These are phyloP conservation scores for Colletotrichum tropicale DNA, from an alignment of 2,329 filamentous ascomycete genomes.

Conservation along the genomic window DNA sequence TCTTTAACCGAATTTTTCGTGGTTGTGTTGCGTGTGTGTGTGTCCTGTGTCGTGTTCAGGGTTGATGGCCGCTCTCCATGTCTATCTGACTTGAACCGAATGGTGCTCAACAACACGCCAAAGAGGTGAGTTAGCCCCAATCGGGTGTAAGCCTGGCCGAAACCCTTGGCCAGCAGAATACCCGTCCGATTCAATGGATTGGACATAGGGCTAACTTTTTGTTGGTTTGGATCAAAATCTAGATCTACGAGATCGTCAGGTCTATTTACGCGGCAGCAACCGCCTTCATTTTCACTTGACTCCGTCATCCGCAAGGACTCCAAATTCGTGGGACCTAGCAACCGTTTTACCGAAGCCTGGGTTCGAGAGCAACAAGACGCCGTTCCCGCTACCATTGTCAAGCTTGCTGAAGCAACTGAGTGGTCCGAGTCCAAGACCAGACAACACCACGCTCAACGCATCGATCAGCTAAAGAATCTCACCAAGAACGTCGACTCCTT, in stretches of 20 bases:
- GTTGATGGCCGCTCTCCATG: constrained; percentile 18
- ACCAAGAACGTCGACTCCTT: constrained; percentile 14
- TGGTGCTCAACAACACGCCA: constrained; percentile 22
- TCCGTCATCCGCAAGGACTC: constrained; percentile 13
- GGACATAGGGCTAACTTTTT: neutral
- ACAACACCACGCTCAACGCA: constrained; percentile 10
- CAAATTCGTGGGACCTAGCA: constrained; percentile 6
- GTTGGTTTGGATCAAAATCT: neutral
- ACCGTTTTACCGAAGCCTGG: constrained; percentile 17
- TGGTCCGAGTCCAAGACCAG: constrained; percentile 3
- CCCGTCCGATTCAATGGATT: neutral
- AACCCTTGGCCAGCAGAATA: neutral
- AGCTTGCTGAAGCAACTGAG: constrained; percentile 7
- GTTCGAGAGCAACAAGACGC: constrained; percentile 15
- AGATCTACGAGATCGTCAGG: constrained; percentile 21
- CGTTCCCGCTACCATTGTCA: constrained; percentile 15
- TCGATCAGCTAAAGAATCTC: constrained; percentile 7
- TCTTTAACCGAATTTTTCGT: neutral
- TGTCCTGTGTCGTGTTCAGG: neutral
- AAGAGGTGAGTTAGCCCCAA: constrained; percentile 16
- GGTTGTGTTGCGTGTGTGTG: neutral
- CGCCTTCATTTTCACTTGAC: constrained; percentile 12
- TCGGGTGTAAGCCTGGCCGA: neutral
- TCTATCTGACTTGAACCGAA: constrained; percentile 20
- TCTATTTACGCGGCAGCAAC: constrained; percentile 17